A percentile compares a stretch with the other conserved stretches of the same genome.
Conservation (phyloP, 2,329 filamentous ascomycete species). For the Lachnellula arida region DNA sequence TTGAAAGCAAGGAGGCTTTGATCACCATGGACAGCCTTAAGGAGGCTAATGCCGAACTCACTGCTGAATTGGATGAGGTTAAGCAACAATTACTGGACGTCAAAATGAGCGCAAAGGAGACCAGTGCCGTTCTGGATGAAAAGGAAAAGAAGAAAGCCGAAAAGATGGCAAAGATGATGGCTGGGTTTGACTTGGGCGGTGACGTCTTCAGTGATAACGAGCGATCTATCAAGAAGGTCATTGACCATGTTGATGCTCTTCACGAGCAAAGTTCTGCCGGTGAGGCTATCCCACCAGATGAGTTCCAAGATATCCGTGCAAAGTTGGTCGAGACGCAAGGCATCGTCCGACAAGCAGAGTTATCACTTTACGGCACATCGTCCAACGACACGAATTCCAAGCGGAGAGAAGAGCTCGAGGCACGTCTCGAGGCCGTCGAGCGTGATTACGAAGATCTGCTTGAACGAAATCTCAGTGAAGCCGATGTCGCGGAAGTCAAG, state of each 20-base stretch:
- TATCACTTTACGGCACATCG: conserved; percentile 70
- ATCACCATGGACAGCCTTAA: conserved; percentile 98
- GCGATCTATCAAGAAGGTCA: conserved; percentile 73
- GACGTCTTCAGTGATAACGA: conserved; percentile 95
- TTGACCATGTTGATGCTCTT: conserved; percentile 75
- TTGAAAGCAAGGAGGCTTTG: conserved; percentile 92
- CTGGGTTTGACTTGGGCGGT: conserved; percentile 88
- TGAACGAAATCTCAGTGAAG: conserved; percentile 70
- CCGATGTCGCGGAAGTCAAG: conserved; percentile 82
- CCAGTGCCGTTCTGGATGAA: conserved; percentile 82
- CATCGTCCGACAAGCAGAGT: conserved; percentile 86
- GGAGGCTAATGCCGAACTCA: conserved; percentile 91
- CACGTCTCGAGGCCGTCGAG: conserved; percentile 68
- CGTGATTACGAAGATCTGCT: conserved; percentile 81
- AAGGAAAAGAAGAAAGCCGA: conserved; percentile 99
- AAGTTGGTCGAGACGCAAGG: conserved; percentile 86
- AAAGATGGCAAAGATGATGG: conserved; percentile 99
- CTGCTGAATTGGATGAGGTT: conserved; percentile 84
- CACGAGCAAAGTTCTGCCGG: conserved; percentile 72
- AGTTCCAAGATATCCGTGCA: conserved; percentile 70
- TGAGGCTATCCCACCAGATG: conserved; percentile 75
- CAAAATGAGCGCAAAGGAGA: conserved; percentile 95
- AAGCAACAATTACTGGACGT: conserved; percentile 95
- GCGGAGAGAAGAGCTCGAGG: conserved; percentile 71
- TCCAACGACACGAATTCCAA: conserved; percentile 61